Evolutionary conservation across 371 early-diverging fungal species (phyloP), one percentile per base, ranked within the genome.

Genomic region (Actinomucor elegans): DNA sequence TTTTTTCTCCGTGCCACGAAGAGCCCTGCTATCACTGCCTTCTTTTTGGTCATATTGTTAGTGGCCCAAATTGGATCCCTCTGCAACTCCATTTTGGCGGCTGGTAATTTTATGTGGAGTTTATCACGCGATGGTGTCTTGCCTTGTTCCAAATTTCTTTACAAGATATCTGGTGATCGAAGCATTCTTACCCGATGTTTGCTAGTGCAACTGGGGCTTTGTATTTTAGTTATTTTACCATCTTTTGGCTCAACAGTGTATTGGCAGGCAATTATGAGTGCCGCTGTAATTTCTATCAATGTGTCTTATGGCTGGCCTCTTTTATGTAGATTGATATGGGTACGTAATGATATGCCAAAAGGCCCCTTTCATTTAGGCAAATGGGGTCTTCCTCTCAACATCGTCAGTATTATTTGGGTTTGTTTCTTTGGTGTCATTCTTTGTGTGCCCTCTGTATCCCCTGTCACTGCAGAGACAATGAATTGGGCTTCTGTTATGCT

Each of bases 401-500:
- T 60, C 23, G 54, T 70, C 28, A 58, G 60, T 12, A 28, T 70
- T 28, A 15, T 59, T 14, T 70, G 71, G 71, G 53, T 57, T 7
- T 28, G 43, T 11, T 66, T 70, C 32, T 59, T 69, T 47, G 41
- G 50, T 8, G 44, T 69, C 31, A 53, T 69, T 27, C 55, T 69
- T 10, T 66, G 56, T 44, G 55, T 69, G 20, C 70, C 66, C 7
- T 42, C 52, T 4, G 14, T 42, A 11, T 47, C 29, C 9, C 66
- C 66, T 21, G 65, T 69, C 1, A 23, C 27, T 5, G 33, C 69
- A 3, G 56, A 51, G n/a, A 44, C 52, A 1, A 65, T 69, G 65
- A 69, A 69, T 31, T 69, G 58, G 55, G 45, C 69, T 5, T 55
- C 61, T 14, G 28, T 69, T 1, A 69, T 69, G 69, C 57, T 69